phyloP scores from a whole-genome alignment of 805 yeast species.

The Cyberlindnera suaveolens region DNA sequence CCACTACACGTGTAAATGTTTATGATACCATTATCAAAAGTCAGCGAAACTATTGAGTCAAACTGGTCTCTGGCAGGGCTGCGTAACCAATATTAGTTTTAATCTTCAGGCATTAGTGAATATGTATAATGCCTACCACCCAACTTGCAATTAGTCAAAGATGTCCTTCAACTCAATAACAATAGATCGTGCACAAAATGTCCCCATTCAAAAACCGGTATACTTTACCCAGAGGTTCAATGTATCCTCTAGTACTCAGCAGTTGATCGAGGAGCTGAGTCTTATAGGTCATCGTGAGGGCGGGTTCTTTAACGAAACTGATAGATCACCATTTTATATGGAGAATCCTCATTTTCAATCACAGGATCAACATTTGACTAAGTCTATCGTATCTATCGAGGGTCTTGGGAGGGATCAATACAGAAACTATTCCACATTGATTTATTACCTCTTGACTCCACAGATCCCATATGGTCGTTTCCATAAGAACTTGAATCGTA shows the following conservation, averaged over 20 bases:
- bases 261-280: constrained; percentile 30
- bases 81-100: too few relatives aligned
- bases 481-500: constrained; percentile 45
- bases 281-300: constrained; percentile 47
- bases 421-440: constrained; percentile 44
- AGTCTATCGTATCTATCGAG: not conserved
- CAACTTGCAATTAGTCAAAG: not conserved
- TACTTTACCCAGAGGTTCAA: constrained; percentile 7
- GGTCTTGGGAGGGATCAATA: constrained; percentile 5
- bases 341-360: constrained; percentile 25
- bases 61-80: too few relatives aligned
- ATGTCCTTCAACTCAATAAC: constrained; percentile 7
- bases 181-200: constrained; percentile 6
- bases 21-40: too few relatives aligned
- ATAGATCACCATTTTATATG: constrained; percentile 40
- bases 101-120: too few relatives aligned
- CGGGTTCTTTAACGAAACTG: constrained; percentile 53
- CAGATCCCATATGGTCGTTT: constrained; percentile 45
- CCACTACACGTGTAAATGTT: too few relatives aligned
- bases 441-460: constrained; percentile 46
- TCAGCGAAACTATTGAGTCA: too few relatives aligned
- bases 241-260: constrained; percentile 19
- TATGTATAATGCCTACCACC: too few relatives aligned
- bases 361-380: not conserved
- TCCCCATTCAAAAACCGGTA: constrained; percentile 4